Evolutionary conservation across 2,329 filamentous ascomycete genomes (phyloP), one percentile per base, ranked within the genome.

Genomic region (Cercospora nicotianae): DNA sequence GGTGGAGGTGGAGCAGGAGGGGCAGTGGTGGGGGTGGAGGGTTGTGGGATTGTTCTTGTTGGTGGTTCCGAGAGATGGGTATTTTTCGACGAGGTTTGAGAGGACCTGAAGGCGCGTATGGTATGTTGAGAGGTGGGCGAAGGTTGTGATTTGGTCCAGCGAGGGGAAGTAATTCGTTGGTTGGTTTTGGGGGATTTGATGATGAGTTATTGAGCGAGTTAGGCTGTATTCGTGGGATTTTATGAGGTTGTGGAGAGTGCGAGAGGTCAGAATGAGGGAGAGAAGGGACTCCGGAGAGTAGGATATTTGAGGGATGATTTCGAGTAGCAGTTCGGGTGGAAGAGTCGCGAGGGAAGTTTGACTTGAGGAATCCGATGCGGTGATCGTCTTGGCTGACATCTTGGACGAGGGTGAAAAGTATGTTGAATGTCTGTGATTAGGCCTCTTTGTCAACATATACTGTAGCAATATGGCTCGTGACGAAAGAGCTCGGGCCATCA

Each of bases 251-350:
- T 77, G 67, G 67, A 78, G 72, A 31, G 60, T 60, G n/a, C 66
- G 69, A 66, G 69, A 74, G 20, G 74, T 75, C 6, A 75, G 72
- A 20, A 73, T 71, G 28, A 79, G 70, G 42, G 66, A 66, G 26
- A 66, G 31, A 45, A 76, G 67, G 30, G 59, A 57, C 16, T 68
- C 55, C 5, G 75, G 75, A 20, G 70, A 63, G 68, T 76, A 78
- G 5, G 74, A 69, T 59, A 78, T 72, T 16, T 71, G 69, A 3
- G 76, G 74, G 5, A 78, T 68, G 57, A 78, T 72, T 57, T 77
- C 74, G n/a, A 75, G 72, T 8, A 77, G 73, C 45, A 79, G 67
- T 63, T 76, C 74, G 55, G 70, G 62, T n/a, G 74, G 74, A 20
- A 76, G 70, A 51, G 57, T n/a, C 60, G 58, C 45, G 48, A 72